Base-by-base conservation (phyloP, 164 flowering plant species). In the Warburgia ugandensis region DNA sequence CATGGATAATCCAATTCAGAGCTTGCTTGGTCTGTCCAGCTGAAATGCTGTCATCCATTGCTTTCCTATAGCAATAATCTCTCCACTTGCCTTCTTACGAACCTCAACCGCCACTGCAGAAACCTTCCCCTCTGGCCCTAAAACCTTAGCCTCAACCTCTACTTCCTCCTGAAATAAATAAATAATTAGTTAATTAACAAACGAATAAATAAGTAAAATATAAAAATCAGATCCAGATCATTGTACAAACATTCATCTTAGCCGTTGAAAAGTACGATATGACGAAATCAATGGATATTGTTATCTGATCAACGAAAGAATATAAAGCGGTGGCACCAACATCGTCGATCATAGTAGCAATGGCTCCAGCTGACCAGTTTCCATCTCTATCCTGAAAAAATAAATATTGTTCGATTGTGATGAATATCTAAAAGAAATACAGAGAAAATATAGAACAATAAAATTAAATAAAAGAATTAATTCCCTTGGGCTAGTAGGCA, bases 291-390 rank as follows among this genome's bases (percentile, higher is more conserved):
- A 72, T 43, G 37, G 76, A 33, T 0, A 48, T 54, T 27, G 48
- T 59, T 60, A 50, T 4, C 4, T 23, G 33, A 14, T 61, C 68
- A 4, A n/a, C 45, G 6, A 17, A 39, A 21, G 62, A 52, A 26
- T 26, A 6, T 20, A 32, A 28, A 1, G 61, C 56, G 3, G 40
- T 22, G 9, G 62, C 70, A 6, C 71, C 72, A 20, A 75, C 54
- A 21, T 6, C 37, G 45, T 75, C 79, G 1, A 72, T 60, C 16
- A 75, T 22, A 1, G 72, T 48, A 9, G 77, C 61, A 25, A 75
- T 67, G 9, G 79, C 79, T 43, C 77, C 74, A 4, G 37, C 63
- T 5, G 67, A 70, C 77, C 79, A 69, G 49, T 67, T 69, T 33
- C 74, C 74, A 35, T 62, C 48, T 44, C 17, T n/a, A 55, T 68